Evolutionary conservation across 2,329 filamentous ascomycete species (phyloP), one percentile per base, ranked within the genome.

Genomic region (Diaporthe ampelina): DNA sequence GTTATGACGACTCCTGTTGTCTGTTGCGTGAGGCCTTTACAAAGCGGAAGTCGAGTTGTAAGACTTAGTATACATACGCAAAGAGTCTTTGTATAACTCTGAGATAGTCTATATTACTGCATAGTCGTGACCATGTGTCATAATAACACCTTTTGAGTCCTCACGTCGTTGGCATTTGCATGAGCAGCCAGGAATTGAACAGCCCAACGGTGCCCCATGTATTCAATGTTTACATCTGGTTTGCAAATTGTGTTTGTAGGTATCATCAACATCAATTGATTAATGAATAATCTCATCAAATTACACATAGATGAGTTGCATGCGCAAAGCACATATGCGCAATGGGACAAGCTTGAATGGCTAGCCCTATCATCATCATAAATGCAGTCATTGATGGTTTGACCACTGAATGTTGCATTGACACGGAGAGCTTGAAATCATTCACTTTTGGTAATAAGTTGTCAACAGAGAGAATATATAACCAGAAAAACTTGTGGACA

Each of bases 221-320:
- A n/a, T n/a, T n/a, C n/a, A 21, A 26, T 52, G 10, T 21, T 24
- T 5, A 9, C 32, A 52, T 52, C 6, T 24, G 8, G 2, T 3
- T 32, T 24, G 0, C 0, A 5, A n/a, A 13, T n/a, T 24, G 32
- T 17, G 2, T 3, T 24, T 35, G 4, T n/a, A n/a, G 19, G 9
- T 26, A 0, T 17, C n/a, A 24, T 19, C 45, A 37, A 13, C 2
- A 2, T 40, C 11, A 40, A 13, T 40, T 13, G 10, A 40, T 40
- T 4, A 4, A 10, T 17, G 1, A 10, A 26, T 24, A 6, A 1
- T 7, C 0, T 1, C 24, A 11, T 15, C 7, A 4, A 1, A 10
- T 40, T 40, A 13, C 10, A 13, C 37, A 40, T 4, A 11, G 37
- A 19, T 24, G 21, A 19, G 21, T 24, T 21, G 29, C 7, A 37